Percentiles rank a stretch among this genome's conserved stretches.
These are phyloP conservation scores for Fusarium kyushuense DNA, from an alignment of 2,329 filamentous ascomycete species.

Conservation along the genomic window DNA sequence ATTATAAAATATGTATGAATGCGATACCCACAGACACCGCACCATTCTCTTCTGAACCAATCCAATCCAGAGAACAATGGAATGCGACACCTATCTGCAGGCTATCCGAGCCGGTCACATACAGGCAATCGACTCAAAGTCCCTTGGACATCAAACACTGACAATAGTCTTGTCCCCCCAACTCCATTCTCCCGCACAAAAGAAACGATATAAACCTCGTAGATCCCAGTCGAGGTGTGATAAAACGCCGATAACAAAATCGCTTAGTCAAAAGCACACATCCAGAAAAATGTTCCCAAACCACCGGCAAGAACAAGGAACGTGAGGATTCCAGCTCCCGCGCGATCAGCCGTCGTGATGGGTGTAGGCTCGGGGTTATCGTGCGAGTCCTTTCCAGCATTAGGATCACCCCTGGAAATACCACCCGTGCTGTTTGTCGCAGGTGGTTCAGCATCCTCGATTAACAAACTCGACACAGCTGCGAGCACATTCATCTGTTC, in stretches of 20 bases:
- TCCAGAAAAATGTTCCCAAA: constrained; percentile 63
- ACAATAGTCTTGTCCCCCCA: not conserved
- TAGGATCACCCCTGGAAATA: constrained; percentile 58
- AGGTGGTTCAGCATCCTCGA: constrained; percentile 56
- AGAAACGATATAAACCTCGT: not conserved
- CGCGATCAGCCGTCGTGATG: constrained; percentile 60
- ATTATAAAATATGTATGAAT: not conserved
- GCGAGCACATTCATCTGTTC: constrained; percentile 70
- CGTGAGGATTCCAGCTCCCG: constrained; percentile 63
- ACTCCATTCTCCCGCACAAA: constrained; percentile 33
- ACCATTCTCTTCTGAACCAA: too few relatives aligned
- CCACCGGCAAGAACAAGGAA: constrained; percentile 57
- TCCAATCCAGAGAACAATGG: not conserved
- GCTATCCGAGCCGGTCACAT: not conserved
- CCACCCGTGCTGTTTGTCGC: constrained; percentile 64
- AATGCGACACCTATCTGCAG: not conserved
- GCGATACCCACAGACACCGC: not conserved
- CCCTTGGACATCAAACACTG: not conserved
- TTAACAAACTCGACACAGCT: constrained; percentile 64
- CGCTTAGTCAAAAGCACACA: constrained; percentile 55
- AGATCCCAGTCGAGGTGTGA: constrained; percentile 6
- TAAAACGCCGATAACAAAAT: constrained; percentile 7
- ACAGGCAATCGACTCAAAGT: not conserved
- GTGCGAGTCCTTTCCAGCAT: constrained; percentile 54
- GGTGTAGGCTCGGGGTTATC: constrained; percentile 48